These are phyloP conservation scores for Exophiala sp. DNA, from an alignment of 2,329 filamentous ascomycete genomes.

Conservation along the genomic window DNA sequence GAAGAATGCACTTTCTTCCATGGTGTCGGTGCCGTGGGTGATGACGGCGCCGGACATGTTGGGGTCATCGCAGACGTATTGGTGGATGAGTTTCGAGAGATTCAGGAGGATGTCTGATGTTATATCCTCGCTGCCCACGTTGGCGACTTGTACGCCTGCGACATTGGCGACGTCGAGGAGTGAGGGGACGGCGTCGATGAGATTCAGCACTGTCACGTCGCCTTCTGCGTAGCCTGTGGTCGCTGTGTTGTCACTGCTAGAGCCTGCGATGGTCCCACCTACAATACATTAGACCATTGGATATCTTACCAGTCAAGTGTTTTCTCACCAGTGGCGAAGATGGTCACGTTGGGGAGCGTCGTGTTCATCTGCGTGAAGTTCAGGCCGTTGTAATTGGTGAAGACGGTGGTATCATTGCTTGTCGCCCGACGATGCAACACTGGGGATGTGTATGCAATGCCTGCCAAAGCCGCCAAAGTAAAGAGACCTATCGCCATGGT, in stretches of 20 bases:
- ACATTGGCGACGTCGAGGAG: slow-evolving; percentile 31
- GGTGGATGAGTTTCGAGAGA: slow-evolving; percentile 10
- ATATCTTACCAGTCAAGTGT: too few species aligned
- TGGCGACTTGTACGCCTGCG: slow-evolving; percentile 30
- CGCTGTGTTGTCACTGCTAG: neutral
- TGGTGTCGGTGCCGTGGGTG: slow-evolving; percentile 64
- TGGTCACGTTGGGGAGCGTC: slow-evolving; percentile 1
- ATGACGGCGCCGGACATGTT: slow-evolving; percentile 51
- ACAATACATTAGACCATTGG: too few species aligned
- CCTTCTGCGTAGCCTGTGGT: slow-evolving; percentile 2
- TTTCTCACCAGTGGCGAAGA: slow-evolving; percentile 1
- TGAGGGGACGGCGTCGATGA: slow-evolving; percentile 29
- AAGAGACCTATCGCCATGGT: too few species aligned
- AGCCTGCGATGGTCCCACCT: slow-evolving; percentile 1
- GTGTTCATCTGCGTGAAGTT: neutral
- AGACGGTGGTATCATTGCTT: too few species aligned
- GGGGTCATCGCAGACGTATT: slow-evolving; percentile 26
- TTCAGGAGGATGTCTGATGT: slow-evolving; percentile 27
- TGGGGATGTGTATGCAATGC: too few species aligned
- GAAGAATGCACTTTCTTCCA: slow-evolving; percentile 64
- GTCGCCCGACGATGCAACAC: too few species aligned
- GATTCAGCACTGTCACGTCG: neutral
- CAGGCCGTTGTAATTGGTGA: neutral
- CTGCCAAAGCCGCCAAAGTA: too few species aligned
- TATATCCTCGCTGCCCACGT: slow-evolving; percentile 31